Evolutionary conservation across 768 basidiomycete species (phyloP), one percentile per base, ranked within the genome.

Genomic region (Asterophora parasitica): DNA sequence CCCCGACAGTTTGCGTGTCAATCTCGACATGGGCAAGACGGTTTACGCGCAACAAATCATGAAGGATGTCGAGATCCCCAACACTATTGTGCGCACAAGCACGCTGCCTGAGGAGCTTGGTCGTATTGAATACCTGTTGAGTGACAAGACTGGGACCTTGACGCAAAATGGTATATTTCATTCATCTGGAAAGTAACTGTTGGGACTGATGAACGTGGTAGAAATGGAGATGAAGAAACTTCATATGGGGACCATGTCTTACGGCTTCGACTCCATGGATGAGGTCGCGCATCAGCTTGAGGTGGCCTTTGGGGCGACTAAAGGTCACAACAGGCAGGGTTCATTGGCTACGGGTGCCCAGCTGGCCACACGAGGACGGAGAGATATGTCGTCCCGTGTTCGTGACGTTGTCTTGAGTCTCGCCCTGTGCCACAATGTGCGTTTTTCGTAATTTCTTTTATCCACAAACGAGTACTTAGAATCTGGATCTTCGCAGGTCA

Each of bases 181-280:
- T 16, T 40, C 48, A 48, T 19, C 31, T 28, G 10, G 16, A 12
- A 16, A 26, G 46, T 19, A 13, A 30, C 11, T 7, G 15, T 7
- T 17, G 34, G 43, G 32, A 15, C 37, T 53, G 28, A 48, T 23
- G 34, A 12, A 7, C 16, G 16, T 26, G 15, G 17, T 64, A 97
- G 95, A 97, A 64, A 99, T 99, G 96, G 95, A 98, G 67, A 89
- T 98, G 88, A 93, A 87, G 74, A 99, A 96, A 64, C 72, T 99
- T 23, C 96, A 98, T 60, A 91, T 98, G 87, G 96, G 96, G 4
- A 99, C 96, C 1, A 91, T 97, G 79, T 94, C 92, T 0, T 99
- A 94, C 60, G 94, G 91, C 1, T 85, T 74, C 53, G 96, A 99
- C 58, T 86, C 96, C n/a, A 98, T 99, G 95, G 96, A 99, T 58